Evolutionary conservation across 2,329 filamentous ascomycete genomes (phyloP).

Genomic region (Xylaria sp.): DNA sequence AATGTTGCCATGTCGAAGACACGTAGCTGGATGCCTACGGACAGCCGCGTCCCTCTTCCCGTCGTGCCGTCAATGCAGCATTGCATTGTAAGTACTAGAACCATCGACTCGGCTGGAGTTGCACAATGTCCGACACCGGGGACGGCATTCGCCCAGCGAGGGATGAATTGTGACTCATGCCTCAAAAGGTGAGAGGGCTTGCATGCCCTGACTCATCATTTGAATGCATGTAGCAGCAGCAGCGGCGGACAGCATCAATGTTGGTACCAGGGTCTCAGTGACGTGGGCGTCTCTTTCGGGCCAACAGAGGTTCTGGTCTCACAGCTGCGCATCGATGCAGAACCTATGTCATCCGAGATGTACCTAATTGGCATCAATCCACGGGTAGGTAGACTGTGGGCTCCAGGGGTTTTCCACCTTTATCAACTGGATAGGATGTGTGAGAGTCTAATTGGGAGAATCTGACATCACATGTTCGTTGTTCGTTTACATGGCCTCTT

Average conservation of each 20-base stretch:
- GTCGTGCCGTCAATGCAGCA: not conserved
- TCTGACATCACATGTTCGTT: constrained; percentile 3
- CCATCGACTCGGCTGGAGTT: not conserved
- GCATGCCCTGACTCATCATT: constrained; percentile 7
- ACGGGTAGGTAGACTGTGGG: not conserved
- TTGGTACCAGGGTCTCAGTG: constrained; percentile 6
- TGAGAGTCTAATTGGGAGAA: constrained; percentile 7
- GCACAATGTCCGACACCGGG: constrained; percentile 13
- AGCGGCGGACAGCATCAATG: not conserved
- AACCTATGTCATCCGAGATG: not conserved
- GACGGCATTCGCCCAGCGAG: not conserved
- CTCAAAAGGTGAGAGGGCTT: not conserved
- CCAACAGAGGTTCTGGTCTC: not conserved
- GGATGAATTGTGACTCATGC: constrained; percentile 15
- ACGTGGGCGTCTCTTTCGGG: constrained; percentile 3
- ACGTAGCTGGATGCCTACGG: not conserved
- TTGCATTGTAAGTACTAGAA: not conserved
- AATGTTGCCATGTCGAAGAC: not conserved
- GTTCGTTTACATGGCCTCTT: constrained; percentile 9
- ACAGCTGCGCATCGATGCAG: constrained; percentile 11
- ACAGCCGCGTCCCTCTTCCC: not conserved
- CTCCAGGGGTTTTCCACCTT: constrained; percentile 10
- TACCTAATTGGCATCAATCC: not conserved
- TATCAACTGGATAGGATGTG: not conserved
- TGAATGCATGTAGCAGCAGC: not conserved